Conservation (phyloP, 306 rosid species). For the Pyrus communis region DNA sequence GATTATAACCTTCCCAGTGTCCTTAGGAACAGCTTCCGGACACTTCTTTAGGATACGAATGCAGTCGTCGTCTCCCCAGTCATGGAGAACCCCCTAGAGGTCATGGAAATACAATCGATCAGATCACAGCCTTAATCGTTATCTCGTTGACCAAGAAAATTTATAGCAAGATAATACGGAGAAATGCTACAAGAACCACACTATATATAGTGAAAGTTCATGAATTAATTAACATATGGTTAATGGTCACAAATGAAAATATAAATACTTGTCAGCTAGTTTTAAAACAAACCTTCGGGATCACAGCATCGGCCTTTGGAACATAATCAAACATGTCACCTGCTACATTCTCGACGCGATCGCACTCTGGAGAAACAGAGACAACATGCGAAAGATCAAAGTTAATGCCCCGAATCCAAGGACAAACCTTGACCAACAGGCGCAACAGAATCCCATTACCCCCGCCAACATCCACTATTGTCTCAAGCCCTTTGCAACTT, state of each 20-base stretch:
- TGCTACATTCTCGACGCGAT: constrained; percentile 32
- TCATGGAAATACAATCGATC: not conserved
- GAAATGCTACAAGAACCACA: not conserved
- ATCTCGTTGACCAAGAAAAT: not conserved
- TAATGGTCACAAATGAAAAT: too few relatives aligned
- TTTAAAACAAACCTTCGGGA: constrained; percentile 36
- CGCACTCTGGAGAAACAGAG: constrained; percentile 7
- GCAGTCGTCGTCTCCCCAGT: constrained; percentile 62
- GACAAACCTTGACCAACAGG: constrained; percentile 26
- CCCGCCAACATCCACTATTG: constrained; percentile 73
- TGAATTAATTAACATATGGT: not conserved
- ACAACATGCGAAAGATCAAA: constrained; percentile 71
- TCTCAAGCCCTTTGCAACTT: constrained; percentile 33
- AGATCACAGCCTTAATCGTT: not conserved
- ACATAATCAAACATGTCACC: constrained; percentile 61
- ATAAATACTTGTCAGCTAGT: not conserved
- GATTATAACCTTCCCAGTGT: constrained; percentile 35
- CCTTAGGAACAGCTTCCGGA: constrained; percentile 40
- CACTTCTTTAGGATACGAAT: constrained; percentile 46
- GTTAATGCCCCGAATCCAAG: constrained; percentile 47
- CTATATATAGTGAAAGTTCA: not conserved
- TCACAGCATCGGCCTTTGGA: constrained; percentile 65
- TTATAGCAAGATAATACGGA: not conserved
- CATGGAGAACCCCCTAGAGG: constrained; percentile 53
- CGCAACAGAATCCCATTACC: constrained; percentile 52